Evolutionary conservation across 2,329 filamentous ascomycete genomes (phyloP), one percentile per base, ranked within the genome.

Genomic region (Paracorniculantispora psalliotae): DNA sequence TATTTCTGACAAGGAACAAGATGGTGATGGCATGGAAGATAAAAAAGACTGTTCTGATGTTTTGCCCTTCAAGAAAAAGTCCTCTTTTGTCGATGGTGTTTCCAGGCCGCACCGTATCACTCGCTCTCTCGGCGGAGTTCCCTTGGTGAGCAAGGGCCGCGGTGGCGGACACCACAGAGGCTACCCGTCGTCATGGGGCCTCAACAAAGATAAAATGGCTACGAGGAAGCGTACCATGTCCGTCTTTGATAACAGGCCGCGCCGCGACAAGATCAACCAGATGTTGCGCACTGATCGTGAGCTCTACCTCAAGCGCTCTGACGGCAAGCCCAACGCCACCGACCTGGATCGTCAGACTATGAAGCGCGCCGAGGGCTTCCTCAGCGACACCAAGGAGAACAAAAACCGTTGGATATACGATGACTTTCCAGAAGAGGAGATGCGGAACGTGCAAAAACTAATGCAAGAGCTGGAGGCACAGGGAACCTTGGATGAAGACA

Each of bases 251-350:
- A 94, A 94, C 0, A 82, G 82, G n/a, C 86, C 92, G 56, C 87
- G 93, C 44, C 81, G 99, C 52, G 94, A 90, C 83, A 97, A 97
- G 79, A 94, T 99, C 71, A 94, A 99, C 75, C 94, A 97, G 91
- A 96, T 97, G 92, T 86, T 99, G 52, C 91, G 92, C 66, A 92
- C 90, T 17, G 92, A 96, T 67, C 92, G 94, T 68, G 94, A 99
- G 75, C 91, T 97, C 41, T 91, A 93, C 69, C 81, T 96, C 72
- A 86, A 86, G 73, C 81, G 97, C 19, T 83, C 83, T 25, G 88
- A 91, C 69, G 84, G 84, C 68, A 86, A 89, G 68, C 81, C 84
- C 1, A 97, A 96, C 71, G 87, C 97, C 41, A 97, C 93, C 7
- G 94, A 97, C 69, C 81, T 99, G 47, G 94, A 97, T 69, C 85